phyloP scores from a whole-genome alignment of 441 rosid species.

The Rhodomyrtus psidioides region DNA sequence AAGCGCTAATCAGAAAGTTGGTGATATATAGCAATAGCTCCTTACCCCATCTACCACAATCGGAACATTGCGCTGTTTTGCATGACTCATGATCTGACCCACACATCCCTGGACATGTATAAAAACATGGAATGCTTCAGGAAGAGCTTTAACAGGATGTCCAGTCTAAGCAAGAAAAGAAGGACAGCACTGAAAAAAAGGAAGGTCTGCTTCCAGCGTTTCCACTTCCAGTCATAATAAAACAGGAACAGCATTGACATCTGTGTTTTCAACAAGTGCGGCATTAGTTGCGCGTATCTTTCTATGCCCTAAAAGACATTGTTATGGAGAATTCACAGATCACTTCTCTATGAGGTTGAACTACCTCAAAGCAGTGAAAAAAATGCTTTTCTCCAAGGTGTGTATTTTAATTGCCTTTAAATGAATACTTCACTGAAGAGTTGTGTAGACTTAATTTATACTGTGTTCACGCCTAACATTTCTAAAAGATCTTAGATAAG shows the following conservation, averaged over 20 bases:
- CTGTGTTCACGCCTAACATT: neutral
- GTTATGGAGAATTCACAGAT: neutral
- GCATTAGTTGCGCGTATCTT: neutral
- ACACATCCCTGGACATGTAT: constrained; percentile 62
- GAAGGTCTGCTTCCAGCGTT: neutral
- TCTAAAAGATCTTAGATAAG: neutral
- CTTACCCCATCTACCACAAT: constrained; percentile 85
- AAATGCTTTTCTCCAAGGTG: neutral
- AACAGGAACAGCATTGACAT: neutral
- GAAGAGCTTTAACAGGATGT: neutral
- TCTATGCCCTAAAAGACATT: neutral
- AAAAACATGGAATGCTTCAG: neutral
- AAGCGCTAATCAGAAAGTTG: neutral
- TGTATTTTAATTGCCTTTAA: neutral
- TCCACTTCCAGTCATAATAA: neutral
- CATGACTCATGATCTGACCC: constrained; percentile 60
- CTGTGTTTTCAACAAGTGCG: neutral
- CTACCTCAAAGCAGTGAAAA: neutral
- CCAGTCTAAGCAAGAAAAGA: neutral
- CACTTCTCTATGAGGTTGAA: neutral
- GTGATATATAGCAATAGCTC: neutral
- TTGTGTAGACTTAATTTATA: neutral
- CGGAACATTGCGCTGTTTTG: constrained; percentile 66
- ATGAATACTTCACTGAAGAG: neutral
- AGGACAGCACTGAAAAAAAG: neutral